Evolutionary conservation across 768 basidiomycete species (phyloP).

Genomic region (Porphyrellus cyaneotinctus): DNA sequence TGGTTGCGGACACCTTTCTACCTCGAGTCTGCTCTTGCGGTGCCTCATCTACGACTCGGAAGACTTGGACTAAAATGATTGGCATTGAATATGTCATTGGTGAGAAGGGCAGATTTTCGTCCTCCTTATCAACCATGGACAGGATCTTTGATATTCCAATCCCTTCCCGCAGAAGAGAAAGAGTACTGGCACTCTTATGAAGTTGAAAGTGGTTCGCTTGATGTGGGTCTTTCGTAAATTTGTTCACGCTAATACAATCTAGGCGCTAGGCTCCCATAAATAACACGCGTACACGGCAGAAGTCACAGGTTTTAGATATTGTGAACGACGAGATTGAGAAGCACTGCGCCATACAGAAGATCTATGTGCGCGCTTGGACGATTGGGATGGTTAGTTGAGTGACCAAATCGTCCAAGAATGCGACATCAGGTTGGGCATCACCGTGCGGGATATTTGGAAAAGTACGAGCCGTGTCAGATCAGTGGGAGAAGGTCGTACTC

Average conservation of each 20-base stretch:
- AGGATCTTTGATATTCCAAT: constrained; percentile 29
- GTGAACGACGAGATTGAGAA: constrained; percentile 37
- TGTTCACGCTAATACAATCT: background rate
- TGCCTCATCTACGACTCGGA: constrained; percentile 44
- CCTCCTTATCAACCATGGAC: background rate
- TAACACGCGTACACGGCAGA: background rate
- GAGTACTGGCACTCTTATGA: constrained; percentile 52
- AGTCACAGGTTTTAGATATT: constrained; percentile 12
- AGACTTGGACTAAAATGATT: constrained; percentile 42
- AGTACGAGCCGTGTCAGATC: constrained; percentile 38
- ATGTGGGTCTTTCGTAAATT: constrained; percentile 12
- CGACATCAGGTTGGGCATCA: constrained; percentile 34
- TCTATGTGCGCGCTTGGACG: constrained; percentile 42
- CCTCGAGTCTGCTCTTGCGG: constrained; percentile 32
- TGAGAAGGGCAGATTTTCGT: constrained; percentile 26
- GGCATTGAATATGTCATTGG: constrained; percentile 52
- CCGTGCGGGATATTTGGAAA: constrained; percentile 36
- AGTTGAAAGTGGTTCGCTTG: constrained; percentile 35
- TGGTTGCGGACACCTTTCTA: constrained; percentile 16
- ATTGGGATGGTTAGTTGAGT: constrained; percentile 35
- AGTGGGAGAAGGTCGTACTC: constrained; percentile 39
- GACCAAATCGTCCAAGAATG: constrained; percentile 28
- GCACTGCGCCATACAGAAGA: constrained; percentile 40
- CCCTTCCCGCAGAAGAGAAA: constrained; percentile 43
- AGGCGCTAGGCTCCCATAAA: constrained; percentile 15